A percentile compares a stretch with the other conserved stretches of the same genome.
Evolutionary conservation across 2,329 filamentous ascomycete species (phyloP).

Genomic region (Sporothrix phasma): DNA sequence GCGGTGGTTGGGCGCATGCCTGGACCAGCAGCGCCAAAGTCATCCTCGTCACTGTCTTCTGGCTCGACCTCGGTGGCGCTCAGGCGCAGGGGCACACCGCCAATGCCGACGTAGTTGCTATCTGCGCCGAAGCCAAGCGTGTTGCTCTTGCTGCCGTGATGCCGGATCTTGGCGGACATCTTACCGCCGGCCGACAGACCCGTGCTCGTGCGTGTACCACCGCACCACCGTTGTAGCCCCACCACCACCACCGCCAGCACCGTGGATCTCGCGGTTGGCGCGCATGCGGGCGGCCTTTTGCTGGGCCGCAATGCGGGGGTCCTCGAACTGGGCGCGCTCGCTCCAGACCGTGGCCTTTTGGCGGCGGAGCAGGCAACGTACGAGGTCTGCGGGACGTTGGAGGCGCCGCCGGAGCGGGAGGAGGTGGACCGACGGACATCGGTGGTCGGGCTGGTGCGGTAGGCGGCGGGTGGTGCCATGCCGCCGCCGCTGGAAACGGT

Average conservation of each 20-base stretch:
- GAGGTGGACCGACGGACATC: conserved; percentile 70
- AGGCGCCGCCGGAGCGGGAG: conserved; percentile 52
- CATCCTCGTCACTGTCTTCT: conserved; percentile 71
- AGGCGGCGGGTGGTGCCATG: conserved; percentile 42
- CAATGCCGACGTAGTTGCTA: conserved; percentile 61
- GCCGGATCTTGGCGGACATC: conserved; percentile 77
- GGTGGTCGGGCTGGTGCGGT: conserved; percentile 44
- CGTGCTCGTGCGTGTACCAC: conserved; percentile 47
- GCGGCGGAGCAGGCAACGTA: conserved; percentile 95
- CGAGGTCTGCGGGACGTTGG: conserved; percentile 43
- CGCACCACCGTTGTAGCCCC: conserved; percentile 36
- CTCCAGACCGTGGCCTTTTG: conserved; percentile 99
- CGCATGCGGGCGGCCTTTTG: conserved; percentile 81
- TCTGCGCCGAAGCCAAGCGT: conserved; percentile 70
- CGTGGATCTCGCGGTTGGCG: conserved; percentile 73
- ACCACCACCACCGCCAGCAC: conserved; percentile 47
- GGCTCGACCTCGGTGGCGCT: conserved; percentile 94
- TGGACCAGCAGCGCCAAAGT: conserved; percentile 29
- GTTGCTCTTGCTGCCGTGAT: conserved; percentile 71
- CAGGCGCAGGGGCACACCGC: conserved; percentile 79
- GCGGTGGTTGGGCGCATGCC: conserved; percentile 47
- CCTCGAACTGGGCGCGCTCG: conserved; percentile 85
- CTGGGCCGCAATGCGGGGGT: conserved; percentile 71
- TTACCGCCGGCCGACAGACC: conserved; percentile 48
- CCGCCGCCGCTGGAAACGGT: conserved; percentile 48